Base-by-base conservation (phyloP, 257 asterid genomes). In the Solanum pimpinellifolium region DNA sequence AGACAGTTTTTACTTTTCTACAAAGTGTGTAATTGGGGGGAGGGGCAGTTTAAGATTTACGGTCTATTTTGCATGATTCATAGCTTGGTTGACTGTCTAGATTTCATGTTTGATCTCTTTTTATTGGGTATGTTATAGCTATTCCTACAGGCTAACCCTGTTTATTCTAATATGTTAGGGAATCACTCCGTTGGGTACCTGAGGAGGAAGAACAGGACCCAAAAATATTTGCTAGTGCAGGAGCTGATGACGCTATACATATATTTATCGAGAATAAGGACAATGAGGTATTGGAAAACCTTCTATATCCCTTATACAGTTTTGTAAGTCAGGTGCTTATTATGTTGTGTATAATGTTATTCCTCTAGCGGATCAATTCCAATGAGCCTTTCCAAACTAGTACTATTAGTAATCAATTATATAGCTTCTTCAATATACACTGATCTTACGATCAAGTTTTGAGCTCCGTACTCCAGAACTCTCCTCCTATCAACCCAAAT, bases 161-260 rank as follows among this genome's bases (percentile, higher is more conserved):
- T 49, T 77, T 85, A 47, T 76, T 81, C 86, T 23, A 89, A 90
- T 82, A 81, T 91, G 69, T 72, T 89, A 97, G 99, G 89, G 99
- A 94, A 69, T 16, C 9, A 9, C n/a, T 0, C 80, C 46, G 27
- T 35, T 1, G 0, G 2, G 15, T 35, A 35, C 77, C 44, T 15
- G 0, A 16, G 4, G 9, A 5, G 5, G 25, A 33, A 5, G 11
- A 2, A 21, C 1, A 16, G 29, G 10, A 20, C 5, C 47, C 81
- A 73, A 97, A 97, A 83, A 90, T 97, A 87, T 90, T 92, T 73
- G 92, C 93, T 59, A 94, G 87, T 87, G 98, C 95, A 85, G 99
- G 98, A 86, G 99, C 98, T 89, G 99, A 96, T 91, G 94, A 95
- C 92, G 95, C 98, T 85, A 93, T 97, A 88, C 92, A 96, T 86